Conservation (phyloP, 2,329 filamentous ascomycete species). For the Pestalotiopsis sp. region DNA sequence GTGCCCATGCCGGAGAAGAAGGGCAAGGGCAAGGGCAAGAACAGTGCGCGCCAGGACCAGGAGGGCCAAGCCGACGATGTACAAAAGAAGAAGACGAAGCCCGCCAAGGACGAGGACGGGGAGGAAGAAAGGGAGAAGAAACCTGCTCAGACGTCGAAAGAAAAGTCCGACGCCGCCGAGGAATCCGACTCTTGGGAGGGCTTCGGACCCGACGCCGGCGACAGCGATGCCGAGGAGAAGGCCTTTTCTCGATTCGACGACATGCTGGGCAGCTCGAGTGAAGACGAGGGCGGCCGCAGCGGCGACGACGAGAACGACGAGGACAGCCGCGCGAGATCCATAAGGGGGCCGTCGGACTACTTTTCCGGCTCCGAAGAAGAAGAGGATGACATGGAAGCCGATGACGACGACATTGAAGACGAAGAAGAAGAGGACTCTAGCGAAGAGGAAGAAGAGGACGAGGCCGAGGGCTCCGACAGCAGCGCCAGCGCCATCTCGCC, state of each 20-base stretch:
- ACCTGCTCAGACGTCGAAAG: constrained; percentile 18
- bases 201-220: constrained; percentile 5
- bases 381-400: constrained; percentile 19
- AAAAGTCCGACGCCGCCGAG: constrained; percentile 16
- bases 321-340: constrained; percentile 25
- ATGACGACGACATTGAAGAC: not conserved
- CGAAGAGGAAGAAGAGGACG: constrained; percentile 30
- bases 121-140: constrained; percentile 24
- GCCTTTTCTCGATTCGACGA: constrained; percentile 46
- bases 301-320: constrained; percentile 29
- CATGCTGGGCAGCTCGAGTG: constrained; percentile 46
- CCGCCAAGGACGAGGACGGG: constrained; percentile 20
- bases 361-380: constrained; percentile 16
- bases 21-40: constrained; percentile 33
- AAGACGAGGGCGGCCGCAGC: constrained; percentile 36
- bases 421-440: constrained; percentile 7
- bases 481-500: constrained; percentile 22
- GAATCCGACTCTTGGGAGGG: constrained; percentile 27
- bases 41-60: constrained; percentile 22
- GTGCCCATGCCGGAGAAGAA: constrained; percentile 50
- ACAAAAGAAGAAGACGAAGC: constrained; percentile 27
- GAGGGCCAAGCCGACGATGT: constrained; percentile 29
- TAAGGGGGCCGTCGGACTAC: constrained; percentile 18
- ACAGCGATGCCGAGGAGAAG: constrained; percentile 31
- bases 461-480: constrained; percentile 28